Evolutionary conservation across 164 flowering plant species (phyloP).

Genomic region (Dillenia suffruticosa): DNA sequence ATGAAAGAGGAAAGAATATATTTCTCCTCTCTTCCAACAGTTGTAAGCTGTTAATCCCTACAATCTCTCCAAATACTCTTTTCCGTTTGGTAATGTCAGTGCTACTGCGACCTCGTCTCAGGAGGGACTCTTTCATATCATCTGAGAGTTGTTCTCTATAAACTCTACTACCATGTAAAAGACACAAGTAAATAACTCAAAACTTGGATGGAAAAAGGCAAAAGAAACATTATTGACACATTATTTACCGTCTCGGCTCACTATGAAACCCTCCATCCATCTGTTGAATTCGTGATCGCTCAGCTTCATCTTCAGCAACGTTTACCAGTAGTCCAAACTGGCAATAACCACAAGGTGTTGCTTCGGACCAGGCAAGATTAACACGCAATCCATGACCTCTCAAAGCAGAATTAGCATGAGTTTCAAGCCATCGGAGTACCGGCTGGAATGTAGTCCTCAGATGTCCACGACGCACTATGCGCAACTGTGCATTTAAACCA

Average conservation of each 20-base stretch:
- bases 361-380: conserved; percentile 79
- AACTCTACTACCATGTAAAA: conserved; percentile 25
- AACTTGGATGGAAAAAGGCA: not conserved
- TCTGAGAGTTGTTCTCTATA: conserved; percentile 23
- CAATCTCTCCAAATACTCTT: conserved; percentile 46
- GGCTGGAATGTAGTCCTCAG: conserved; percentile 48
- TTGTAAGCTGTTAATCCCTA: conserved; percentile 55
- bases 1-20: conserved; percentile 61
- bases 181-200: conserved; percentile 3
- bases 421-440: conserved; percentile 75
- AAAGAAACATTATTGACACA: not conserved
- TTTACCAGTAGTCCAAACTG: conserved; percentile 76
- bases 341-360: conserved; percentile 60
- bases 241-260: conserved; percentile 45
- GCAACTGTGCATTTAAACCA: conserved; percentile 91
- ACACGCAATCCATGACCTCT: conserved; percentile 54
- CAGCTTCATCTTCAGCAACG: conserved; percentile 41
- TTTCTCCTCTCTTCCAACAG: conserved; percentile 71
- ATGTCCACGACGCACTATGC: conserved; percentile 73
- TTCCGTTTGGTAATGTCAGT: conserved; percentile 33
- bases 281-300: conserved; percentile 20
- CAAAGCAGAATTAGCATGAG: conserved; percentile 78
- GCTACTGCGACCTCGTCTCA: conserved; percentile 22
- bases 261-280: conserved; percentile 20
- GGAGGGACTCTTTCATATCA: conserved; percentile 21